Evolutionary conservation across 441 rosid genomes (phyloP), one percentile per base, ranked within the genome.

Genomic region (Euphorbia celastroides): DNA sequence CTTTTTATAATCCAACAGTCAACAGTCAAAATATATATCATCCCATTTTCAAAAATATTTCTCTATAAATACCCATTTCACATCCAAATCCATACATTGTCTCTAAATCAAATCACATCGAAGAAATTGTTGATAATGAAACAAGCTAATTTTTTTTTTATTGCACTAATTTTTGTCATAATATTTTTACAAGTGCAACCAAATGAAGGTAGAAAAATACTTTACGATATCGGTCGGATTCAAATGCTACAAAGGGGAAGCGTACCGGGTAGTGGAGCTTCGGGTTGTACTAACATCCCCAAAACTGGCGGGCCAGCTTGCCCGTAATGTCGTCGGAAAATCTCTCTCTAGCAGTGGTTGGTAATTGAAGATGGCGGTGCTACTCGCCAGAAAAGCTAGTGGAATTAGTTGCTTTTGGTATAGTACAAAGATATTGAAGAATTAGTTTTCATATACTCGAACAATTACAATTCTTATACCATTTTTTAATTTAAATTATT

Each of bases 221-320:
- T 88, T 42, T 66, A 42, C 27, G 69, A 50, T 16, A 54, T 74
- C 5, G 20, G 27, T 16, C 13, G n/a, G 13, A 48, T 84, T 23
- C 83, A 84, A 78, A 74, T 84, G 38, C 86, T 88, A 27, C 74
- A 74, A 28, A 80, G 65, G 72, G 89, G 78, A 5, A 23, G 65
- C 1, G 79, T 75, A 6, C 69, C 83, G 65, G 74, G 85, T 38
- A 82, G 86, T 0, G 65, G 72, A 1, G 7, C 79, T 17, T 88
- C 94, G 0, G 78, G 84, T n/a, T 88, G 91, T 79, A 84, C 94
- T 50, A 42, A 80, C 71, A 79, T 84, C 41, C 91, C 94, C 6
- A 80, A 80, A 0, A 28, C 60, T 6, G 64, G 72, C 25, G 81
- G 88, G 25, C 7, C 80, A 4, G 17, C 31, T 28, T 86, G 95